Evolutionary conservation across 257 asterid genomes (phyloP).

Genomic region (Phtheirospermum japonicum): DNA sequence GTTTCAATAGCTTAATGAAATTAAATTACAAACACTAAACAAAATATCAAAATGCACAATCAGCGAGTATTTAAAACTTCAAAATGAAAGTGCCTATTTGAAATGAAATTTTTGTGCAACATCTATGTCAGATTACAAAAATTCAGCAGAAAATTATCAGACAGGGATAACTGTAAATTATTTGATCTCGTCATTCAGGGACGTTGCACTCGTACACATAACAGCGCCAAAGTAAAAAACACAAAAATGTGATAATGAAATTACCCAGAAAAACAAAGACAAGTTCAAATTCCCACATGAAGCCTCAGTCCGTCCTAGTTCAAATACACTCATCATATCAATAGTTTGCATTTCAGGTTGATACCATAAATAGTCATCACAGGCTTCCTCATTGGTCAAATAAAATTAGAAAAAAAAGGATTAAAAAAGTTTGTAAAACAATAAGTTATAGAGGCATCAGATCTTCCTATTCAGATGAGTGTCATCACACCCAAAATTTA

Average conservation of each 20-base stretch:
- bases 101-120: no score
- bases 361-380: no score
- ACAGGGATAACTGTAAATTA: conserved; percentile 84
- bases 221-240: no score
- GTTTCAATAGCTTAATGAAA: no score
- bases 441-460: conserved; percentile 47
- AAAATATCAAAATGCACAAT: no score
- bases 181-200: conserved; percentile 53
- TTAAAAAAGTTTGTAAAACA: neutral
- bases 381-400: neutral
- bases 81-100: no score
- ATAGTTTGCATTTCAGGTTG: no score
- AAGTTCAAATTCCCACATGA: no score
- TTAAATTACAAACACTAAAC: neutral
- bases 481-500: conserved; percentile 44
- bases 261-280: no score
- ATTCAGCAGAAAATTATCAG: conserved; percentile 55
- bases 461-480: conserved; percentile 81
- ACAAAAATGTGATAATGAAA: neutral
- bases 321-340: no score
- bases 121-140: conserved; percentile 55
- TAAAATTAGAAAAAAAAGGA: neutral
- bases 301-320: conserved; percentile 7
- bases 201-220: no score
- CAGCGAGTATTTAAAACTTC: no score